Base-by-base conservation (phyloP, 1,284 basidiomycete genomes). In the Farysia itapuensis region DNA sequence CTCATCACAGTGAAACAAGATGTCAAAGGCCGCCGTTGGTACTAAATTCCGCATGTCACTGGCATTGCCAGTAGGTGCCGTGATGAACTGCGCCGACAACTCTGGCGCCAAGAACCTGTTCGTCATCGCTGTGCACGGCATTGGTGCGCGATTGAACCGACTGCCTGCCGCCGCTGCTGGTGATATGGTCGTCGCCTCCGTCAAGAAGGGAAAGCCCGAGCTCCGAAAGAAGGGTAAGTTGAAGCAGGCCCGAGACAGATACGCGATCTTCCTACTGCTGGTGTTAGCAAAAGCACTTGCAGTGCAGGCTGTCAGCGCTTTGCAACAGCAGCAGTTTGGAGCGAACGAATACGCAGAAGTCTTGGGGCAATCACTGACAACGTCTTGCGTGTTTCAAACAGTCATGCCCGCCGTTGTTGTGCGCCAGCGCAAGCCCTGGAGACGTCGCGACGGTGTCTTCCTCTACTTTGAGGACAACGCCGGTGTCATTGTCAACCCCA, bases 141-240 rank as follows among this genome's bases (percentile, higher is more conserved):
- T 89, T 79, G 95, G 94, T 81, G 89, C 95, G 57, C 90, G 88
- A 78, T 85, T 98, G 45, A 97, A 98, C 86, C 85, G 95, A 81
- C 84, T 98, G 63, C 94, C 94, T 64, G 94, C 95, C 79, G 93
- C 94, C 72, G 88, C 92, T 82, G 92, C 95, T 60, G 94, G 94
- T 74, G 92, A 95, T 81, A 97, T 97, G 93, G 88, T 97, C 73
- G 92, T 98, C 75, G 92, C 92, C 58, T 92, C 89, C 52, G 95
- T 98, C 78, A 98, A 99, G 86, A 98, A 98, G 86, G 94, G 94
- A 80, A 98, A 99, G 84, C 95, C 95, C 41, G 94, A 99, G 81
- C 82, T 99, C 78, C 86, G 94, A 81, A 99, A 99, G 85, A 99
- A 99, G 85, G 94, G 90, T 93, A 79, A 77, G 89, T 81, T 33